Base-by-base conservation (phyloP, 2,329 filamentous ascomycete genomes). In the Fusarium acutatum region DNA sequence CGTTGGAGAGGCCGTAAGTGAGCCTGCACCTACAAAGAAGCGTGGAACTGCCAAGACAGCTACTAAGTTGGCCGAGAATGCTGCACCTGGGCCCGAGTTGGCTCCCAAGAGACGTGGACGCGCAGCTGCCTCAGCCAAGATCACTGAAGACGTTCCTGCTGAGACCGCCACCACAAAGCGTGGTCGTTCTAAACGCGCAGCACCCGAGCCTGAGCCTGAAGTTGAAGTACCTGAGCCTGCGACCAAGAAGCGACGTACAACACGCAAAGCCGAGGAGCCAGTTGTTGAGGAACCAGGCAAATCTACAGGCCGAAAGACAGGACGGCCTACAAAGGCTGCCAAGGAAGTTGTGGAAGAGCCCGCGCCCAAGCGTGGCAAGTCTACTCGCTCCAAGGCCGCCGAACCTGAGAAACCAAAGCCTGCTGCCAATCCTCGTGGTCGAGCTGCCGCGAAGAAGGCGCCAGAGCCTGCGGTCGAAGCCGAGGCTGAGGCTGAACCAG, bases 181-280 rank as follows among this genome's bases (percentile, higher is more conserved):
- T 17, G 75, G 74, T 2, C 72, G 75, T n/a, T 26, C 75, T 32
- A 72, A 73, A 28, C 65, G 61, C 20, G 46, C 72, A 38, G 66
- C 66, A 7, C 56, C 70, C 0, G 67, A 70, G 8, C 41, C 64
- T 6, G 72, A 68, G 60, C 41, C 40, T n/a, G 54, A 67, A 17
- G 41, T 34, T 24, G 69, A 67, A 38, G 49, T 43, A 15, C 50
- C 73, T 12, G 71, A 75, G n/a, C 67, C 74, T 24, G 60, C 71
- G 9, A 30, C 71, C 18, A 78, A 78, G 58, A 74, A 70, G 41
- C 68, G 68, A 22, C 73, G 76, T 12, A 67, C 67, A 28, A 65
- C 72, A 10, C 62, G 58, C 28, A 60, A 67, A 38, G 35, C 68
- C 3, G 63, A 75, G 18, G 60, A 75, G 41, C 34, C 64, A 35